These are phyloP conservation scores for Yarrowia osloensis DNA, from an alignment of 805 yeast genomes.

Conservation along the genomic window DNA sequence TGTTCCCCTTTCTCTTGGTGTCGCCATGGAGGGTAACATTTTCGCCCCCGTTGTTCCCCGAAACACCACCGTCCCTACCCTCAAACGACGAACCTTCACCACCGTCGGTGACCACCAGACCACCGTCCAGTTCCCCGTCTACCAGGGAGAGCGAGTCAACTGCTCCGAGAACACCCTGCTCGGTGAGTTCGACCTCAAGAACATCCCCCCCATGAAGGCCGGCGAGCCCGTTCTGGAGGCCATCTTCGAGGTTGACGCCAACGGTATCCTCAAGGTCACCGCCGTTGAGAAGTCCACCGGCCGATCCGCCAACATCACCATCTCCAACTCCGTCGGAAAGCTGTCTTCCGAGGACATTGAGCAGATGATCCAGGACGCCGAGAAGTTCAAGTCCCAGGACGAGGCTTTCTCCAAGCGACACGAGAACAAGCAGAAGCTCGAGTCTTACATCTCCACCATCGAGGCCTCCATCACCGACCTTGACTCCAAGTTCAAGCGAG, in stretches of 20 bases:
- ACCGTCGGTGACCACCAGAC: slow-evolving; percentile 99
- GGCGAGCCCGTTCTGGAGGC: slow-evolving; percentile 99
- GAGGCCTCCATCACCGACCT: slow-evolving; percentile 96
- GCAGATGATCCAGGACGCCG: slow-evolving; percentile 98
- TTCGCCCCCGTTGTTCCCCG: slow-evolving; percentile 99
- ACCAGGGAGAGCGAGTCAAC: slow-evolving; percentile 99
- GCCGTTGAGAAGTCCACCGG: slow-evolving; percentile 99
- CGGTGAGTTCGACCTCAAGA: slow-evolving; percentile 98
- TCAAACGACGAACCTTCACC: slow-evolving; percentile 98
- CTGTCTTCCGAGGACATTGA: slow-evolving; percentile 94
- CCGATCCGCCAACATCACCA: slow-evolving; percentile 96
- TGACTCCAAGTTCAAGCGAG: slow-evolving; percentile 95
- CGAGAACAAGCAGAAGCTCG: slow-evolving; percentile 98
- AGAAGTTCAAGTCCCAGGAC: slow-evolving; percentile 97
- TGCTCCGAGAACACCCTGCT: slow-evolving; percentile 95
- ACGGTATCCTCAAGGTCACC: slow-evolving; percentile 98
- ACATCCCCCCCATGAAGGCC: slow-evolving; percentile 97
- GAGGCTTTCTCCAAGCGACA: slow-evolving; percentile 99
- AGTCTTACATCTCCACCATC: slow-evolving; percentile 94
- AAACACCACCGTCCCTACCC: slow-evolving; percentile 99
- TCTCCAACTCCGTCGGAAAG: slow-evolving; percentile 99
- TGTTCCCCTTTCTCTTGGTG: slow-evolving; percentile 98
- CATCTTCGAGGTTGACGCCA: slow-evolving; percentile 98
- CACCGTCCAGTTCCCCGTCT: slow-evolving; percentile 97
- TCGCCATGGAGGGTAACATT: slow-evolving; percentile 99